phyloP scores from a whole-genome alignment of 306 rosid species.

The Acacia confusa region DNA sequence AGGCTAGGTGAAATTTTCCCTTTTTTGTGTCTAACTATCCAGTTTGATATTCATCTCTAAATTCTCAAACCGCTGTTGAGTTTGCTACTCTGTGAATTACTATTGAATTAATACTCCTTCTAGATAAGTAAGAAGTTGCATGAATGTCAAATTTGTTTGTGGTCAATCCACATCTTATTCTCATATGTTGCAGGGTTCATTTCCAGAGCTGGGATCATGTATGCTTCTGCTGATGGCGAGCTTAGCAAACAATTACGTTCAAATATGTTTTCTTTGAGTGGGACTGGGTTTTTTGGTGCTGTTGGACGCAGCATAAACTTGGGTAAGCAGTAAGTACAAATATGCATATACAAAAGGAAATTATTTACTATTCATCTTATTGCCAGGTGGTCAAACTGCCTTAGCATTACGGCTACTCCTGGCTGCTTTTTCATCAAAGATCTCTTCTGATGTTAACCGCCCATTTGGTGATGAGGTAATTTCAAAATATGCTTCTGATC shows the following conservation, averaged over 20 bases:
- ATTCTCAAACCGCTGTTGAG: neutral
- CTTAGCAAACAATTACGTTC: conserved; percentile 57
- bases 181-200: conserved; percentile 62
- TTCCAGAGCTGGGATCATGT: conserved; percentile 99
- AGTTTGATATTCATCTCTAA: neutral
- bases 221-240: conserved; percentile 52
- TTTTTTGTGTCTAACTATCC: neutral
- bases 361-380: conserved; percentile 22
- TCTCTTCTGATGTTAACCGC: conserved; percentile 73
- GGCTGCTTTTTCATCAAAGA: conserved; percentile 81
- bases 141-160: conserved; percentile 19
- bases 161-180: conserved; percentile 53
- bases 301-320: conserved; percentile 88
- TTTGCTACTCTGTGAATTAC: neutral
- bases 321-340: conserved; percentile 59
- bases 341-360: neutral
- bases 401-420: conserved; percentile 82
- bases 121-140: neutral
- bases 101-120: neutral
- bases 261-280: conserved; percentile 82
- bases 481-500: conserved; percentile 1
- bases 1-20: too few species aligned
- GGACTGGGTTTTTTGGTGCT: conserved; percentile 81
- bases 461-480: conserved; percentile 91
- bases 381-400: conserved; percentile 87